Base-by-base conservation (phyloP, 2,329 filamentous ascomycete species). In the Aspergillus hortae region DNA sequence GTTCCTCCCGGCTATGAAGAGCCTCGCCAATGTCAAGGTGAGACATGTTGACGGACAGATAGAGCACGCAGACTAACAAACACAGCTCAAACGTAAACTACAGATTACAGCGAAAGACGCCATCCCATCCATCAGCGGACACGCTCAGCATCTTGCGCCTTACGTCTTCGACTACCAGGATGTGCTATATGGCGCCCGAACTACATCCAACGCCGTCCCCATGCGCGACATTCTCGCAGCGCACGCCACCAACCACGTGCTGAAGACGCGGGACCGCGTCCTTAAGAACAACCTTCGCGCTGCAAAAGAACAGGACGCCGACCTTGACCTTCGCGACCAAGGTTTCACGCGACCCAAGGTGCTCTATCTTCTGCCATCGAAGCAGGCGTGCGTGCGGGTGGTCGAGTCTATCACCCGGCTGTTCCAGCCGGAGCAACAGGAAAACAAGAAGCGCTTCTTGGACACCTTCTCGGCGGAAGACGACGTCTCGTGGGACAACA, bases 281-380 rank as follows among this genome's bases (percentile, higher is more conserved):
- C 82, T 97, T 55, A 97, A 96, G 72, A 95, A 97, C 73, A 97
- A 92, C 65, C 83, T 88, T 49, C 89, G 86, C 57, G 73, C 95
- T 10, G 78, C 87, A 9, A 86, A 85, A 61, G 83, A 87, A 49
- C 79, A 83, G 4, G 80, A 81, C 9, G 79, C 80, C 14, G 86
- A 89, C 35, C 74, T 88, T 4, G 90, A 96, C 59, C 77, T 91
- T 15, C 84, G 91, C 57, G 94, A 99, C 61, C 94, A 99, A 72
- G 94, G 94, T 0, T 99, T 96, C 70, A 96, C 92, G 0, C 80
- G 94, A 4, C 94, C 94, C 6, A 97, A 97, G 67, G 87, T 96
- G 6, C 80, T 99, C 17, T 89, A 97, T 69, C 78, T 99, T 15
- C 77, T 96, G 0, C 92, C 94, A 3, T 97, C 94, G 0, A 84